A percentile compares a stretch with the other conserved stretches of the same genome.
phyloP scores from a whole-genome alignment of 352 stramenopile genomes.

The Globisporangium mamillatum region DNA sequence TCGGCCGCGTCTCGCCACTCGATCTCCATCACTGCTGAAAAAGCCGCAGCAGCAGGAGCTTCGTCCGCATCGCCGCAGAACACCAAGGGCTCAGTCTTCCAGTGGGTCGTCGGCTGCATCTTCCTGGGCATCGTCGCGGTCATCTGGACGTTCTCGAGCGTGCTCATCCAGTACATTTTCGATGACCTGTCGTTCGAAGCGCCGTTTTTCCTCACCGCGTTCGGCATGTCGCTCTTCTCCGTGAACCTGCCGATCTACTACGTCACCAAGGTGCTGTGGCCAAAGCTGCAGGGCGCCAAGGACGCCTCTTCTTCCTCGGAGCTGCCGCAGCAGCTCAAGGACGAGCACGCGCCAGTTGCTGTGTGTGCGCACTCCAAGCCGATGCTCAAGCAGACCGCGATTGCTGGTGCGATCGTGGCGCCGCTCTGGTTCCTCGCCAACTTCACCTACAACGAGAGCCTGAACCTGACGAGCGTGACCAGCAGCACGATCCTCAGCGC shows the following conservation, averaged over 20 bases:
- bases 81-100: conserved; percentile 35
- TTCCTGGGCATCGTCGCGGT: conserved; percentile 66
- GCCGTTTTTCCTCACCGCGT: conserved; percentile 85
- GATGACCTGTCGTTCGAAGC: conserved; percentile 74
- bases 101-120: conserved; percentile 59
- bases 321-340: conserved; percentile 29
- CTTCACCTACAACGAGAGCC: conserved; percentile 91
- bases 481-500: conserved; percentile 94
- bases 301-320: conserved; percentile 14
- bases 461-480: conserved; percentile 92
- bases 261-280: conserved; percentile 40
- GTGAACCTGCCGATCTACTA: conserved; percentile 76
- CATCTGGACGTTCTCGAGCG: conserved; percentile 80
- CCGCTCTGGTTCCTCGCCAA: conserved; percentile 95
- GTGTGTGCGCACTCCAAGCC: conserved; percentile 11
- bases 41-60: background rate
- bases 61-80: background rate
- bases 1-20: conserved; percentile 9
- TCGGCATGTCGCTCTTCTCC: conserved; percentile 74
- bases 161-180: conserved; percentile 88
- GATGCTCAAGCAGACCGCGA: conserved; percentile 23
- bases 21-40: conserved; percentile 7
- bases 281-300: conserved; percentile 14
- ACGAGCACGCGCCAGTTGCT: conserved; percentile 19
- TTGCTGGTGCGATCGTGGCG: conserved; percentile 69